phyloP scores from a whole-genome alignment of 345 rosid genomes.

The Salix caprea region DNA sequence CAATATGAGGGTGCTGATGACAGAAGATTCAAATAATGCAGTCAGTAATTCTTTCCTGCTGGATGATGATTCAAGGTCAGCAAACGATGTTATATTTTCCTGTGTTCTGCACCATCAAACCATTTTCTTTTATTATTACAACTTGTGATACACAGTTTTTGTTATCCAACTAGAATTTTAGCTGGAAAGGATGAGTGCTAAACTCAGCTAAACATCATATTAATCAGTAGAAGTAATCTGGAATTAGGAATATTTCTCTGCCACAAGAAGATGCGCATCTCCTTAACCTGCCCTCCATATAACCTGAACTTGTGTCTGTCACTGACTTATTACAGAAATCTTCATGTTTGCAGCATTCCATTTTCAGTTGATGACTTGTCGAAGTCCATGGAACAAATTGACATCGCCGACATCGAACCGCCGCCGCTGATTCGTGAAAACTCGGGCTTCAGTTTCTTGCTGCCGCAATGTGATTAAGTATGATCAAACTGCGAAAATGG shows the following conservation, averaged over 20 bases:
- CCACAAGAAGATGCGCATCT: not conserved
- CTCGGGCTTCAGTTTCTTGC: conserved; percentile 81
- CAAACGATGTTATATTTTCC: not conserved
- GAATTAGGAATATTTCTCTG: not conserved
- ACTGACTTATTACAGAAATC: conserved; percentile 2
- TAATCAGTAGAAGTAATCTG: not conserved
- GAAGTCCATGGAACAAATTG: conserved; percentile 88
- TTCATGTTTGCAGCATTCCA: conserved; percentile 65
- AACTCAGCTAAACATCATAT: not conserved
- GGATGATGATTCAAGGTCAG: conserved; percentile 94
- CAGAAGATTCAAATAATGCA: conserved; percentile 93
- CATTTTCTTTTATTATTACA: not conserved
- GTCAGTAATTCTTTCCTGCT: conserved; percentile 88
- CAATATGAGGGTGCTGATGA: conserved; percentile 87
- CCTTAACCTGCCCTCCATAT: not conserved
- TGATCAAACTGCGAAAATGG: not conserved
- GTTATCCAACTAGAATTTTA: not conserved
- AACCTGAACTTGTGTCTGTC: not conserved
- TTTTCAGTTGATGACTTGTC: conserved; percentile 95
- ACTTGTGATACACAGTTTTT: not conserved
- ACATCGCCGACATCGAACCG: conserved; percentile 78
- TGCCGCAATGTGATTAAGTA: conserved; percentile 60
- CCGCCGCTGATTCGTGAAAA: conserved; percentile 87
- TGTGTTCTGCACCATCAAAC: not conserved
- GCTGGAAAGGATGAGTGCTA: not conserved